These are phyloP conservation scores for Andrographis paniculata DNA, from an alignment of 305 asterid species.

Conservation along the genomic window DNA sequence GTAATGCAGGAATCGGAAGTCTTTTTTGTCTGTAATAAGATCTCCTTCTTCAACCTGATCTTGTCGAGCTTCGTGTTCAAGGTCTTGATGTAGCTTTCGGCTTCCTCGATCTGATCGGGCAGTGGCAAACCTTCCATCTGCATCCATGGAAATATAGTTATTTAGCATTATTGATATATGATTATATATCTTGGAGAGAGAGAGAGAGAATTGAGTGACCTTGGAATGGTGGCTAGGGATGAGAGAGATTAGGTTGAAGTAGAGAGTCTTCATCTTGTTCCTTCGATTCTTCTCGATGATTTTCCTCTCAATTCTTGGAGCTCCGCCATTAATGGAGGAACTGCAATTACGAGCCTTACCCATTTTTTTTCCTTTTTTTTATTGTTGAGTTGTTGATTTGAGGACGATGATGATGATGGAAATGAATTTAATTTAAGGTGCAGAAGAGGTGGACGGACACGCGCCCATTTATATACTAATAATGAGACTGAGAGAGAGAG, in stretches of 20 bases:
- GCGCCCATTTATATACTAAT: too few species aligned
- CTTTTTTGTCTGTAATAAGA: conserved; percentile 14
- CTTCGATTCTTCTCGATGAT: conserved; percentile 7
- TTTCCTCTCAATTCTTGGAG: conserved; percentile 6
- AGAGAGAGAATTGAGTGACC: not conserved
- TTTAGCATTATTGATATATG: not conserved
- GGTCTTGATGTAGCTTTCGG: conserved; percentile 26
- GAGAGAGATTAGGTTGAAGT: conserved; percentile 7
- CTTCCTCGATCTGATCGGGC: conserved; percentile 43
- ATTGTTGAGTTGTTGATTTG: too few species aligned
- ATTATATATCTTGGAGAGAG: not conserved
- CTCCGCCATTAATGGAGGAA: too few species aligned
- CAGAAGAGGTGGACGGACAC: too few species aligned
- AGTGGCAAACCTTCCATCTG: conserved; percentile 34
- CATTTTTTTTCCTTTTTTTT: too few species aligned
- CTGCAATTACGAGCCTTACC: too few species aligned
- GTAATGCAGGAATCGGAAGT: conserved; percentile 9
- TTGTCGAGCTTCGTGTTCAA: conserved; percentile 29
- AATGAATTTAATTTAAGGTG: too few species aligned
- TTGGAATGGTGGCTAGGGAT: not conserved
- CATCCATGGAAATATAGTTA: not conserved
- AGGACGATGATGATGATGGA: too few species aligned
- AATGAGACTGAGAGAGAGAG: too few species aligned
- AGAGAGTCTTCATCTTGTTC: conserved; percentile 3
- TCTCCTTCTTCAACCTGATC: conserved; percentile 24